Evolutionary conservation across 371 early-diverging fungal species (phyloP), one percentile per base, ranked within the genome.

Genomic region (Syncephalastrum racemosum): DNA sequence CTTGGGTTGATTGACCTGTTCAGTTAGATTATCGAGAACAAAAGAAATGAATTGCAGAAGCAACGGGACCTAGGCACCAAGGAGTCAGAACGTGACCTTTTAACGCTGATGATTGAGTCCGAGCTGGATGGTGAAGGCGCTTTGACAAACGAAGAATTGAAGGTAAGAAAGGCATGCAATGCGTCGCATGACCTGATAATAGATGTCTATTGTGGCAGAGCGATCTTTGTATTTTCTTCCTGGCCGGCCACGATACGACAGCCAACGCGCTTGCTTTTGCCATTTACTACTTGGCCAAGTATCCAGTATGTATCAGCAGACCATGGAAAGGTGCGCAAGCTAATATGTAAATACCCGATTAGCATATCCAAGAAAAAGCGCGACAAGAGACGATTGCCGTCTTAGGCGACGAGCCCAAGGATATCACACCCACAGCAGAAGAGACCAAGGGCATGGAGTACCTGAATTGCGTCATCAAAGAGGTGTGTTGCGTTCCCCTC

Each of bases 61-160:
- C 36, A 31, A 31, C 5, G 36, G 12, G 36, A 31, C 2, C 10
- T 31, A 2, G 36, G 36, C 36, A 31, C 10, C 36, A 31, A 31
- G 12, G 36, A 31, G 2, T 31, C 36, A 2, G 77, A 79, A 43
- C 74, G 67, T 16, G 84, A 83, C 45, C 53, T 83, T 44, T 63
- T 83, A 22, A 73, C 84, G 0, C 60, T 85, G 62, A 79, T 85
- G 83, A 69, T 83, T 42, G 77, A 80, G 58, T 63, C 70, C 44
- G 76, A 73, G 51, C 54, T 64, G 36, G 45, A 61, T 23, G 70
- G 68, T 13, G 70, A 64, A 42, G 73, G 62, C 4, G 59, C 54
- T 8, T 24, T 76, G 31, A 44, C 78, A 6, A 64, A 73, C 49
- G 77, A 77, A 45, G 80, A 81, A 39, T 31, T 56, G 14, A 15